These are phyloP conservation scores for Erysimum pusillum DNA, from an alignment of 441 rosid species.

Conservation along the genomic window DNA sequence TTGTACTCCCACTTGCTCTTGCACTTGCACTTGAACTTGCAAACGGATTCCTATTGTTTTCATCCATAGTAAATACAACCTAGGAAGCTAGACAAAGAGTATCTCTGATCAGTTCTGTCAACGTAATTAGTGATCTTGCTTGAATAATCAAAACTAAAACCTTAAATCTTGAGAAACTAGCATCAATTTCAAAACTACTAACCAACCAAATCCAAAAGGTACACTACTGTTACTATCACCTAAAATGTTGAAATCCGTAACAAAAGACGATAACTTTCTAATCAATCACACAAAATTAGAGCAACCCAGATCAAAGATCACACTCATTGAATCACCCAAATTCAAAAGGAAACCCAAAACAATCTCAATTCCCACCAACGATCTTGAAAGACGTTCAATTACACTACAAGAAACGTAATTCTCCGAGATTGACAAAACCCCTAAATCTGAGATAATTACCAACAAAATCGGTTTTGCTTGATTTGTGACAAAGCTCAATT, in stretches of 20 bases:
- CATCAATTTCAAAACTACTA: not conserved
- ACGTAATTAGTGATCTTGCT: no score
- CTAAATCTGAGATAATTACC: not conserved
- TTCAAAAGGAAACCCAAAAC: not conserved
- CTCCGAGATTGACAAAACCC: not conserved
- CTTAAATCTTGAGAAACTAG: conserved; percentile 8
- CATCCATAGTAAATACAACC: conserved; percentile 63
- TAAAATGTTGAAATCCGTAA: not conserved
- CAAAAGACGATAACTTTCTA: not conserved
- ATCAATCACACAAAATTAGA: not conserved
- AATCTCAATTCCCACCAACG: not conserved
- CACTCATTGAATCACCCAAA: conserved; percentile 6
- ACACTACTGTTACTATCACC: not conserved
- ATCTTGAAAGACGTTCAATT: conserved; percentile 21
- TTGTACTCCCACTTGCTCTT: conserved; percentile 51
- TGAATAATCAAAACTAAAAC: not conserved
- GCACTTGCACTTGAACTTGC: conserved; percentile 44
- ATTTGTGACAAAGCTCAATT: conserved; percentile 16
- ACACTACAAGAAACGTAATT: conserved; percentile 10
- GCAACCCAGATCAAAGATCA: conserved; percentile 16
- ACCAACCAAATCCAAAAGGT: conserved; percentile 17
- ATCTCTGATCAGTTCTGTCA: conserved; percentile 21
- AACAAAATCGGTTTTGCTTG: conserved; percentile 4
- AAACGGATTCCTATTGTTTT: conserved; percentile 56
- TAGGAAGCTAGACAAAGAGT: conserved; percentile 18